These are phyloP conservation scores for Lolium multiflorum DNA, from an alignment of 176 grass and related monocot genomes.

Conservation along the genomic window DNA sequence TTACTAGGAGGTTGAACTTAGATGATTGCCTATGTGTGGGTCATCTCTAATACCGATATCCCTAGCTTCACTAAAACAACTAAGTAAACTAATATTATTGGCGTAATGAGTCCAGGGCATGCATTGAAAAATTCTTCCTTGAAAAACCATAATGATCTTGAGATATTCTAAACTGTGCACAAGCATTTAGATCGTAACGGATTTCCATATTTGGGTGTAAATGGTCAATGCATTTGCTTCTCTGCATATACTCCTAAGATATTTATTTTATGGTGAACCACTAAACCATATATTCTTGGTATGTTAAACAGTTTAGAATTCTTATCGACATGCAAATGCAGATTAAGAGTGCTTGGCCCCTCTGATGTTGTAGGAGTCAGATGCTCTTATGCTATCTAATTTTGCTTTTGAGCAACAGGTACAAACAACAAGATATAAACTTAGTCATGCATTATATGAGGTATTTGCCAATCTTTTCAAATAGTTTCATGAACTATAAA, in stretches of 20 bases:
- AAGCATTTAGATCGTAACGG: not conserved
- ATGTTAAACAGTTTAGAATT: constrained; percentile 15
- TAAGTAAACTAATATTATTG: no score
- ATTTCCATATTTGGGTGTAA: not conserved
- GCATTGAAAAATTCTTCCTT: no score
- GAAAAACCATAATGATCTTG: not conserved
- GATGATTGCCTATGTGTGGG: no score
- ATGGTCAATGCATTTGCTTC: not conserved
- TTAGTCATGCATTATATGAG: constrained; percentile 97
- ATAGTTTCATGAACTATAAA: not conserved
- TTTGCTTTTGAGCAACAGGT: no score
- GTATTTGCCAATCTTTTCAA: constrained; percentile 45
- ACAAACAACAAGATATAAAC: constrained; percentile 91
- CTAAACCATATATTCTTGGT: not conserved
- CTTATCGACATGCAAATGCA: not conserved
- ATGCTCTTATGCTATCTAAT: no score
- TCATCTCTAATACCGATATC: no score
- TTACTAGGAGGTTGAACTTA: no score
- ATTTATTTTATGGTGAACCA: not conserved
- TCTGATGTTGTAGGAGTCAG: constrained; percentile 61
- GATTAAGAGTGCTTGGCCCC: not conserved
- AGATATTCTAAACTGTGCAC: not conserved
- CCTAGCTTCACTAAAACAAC: no score
- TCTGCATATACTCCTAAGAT: not conserved
- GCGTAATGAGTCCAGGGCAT: no score